Evolutionary conservation across 2,329 filamentous ascomycete species (phyloP).

Genomic region (Claviceps lovelessii): DNA sequence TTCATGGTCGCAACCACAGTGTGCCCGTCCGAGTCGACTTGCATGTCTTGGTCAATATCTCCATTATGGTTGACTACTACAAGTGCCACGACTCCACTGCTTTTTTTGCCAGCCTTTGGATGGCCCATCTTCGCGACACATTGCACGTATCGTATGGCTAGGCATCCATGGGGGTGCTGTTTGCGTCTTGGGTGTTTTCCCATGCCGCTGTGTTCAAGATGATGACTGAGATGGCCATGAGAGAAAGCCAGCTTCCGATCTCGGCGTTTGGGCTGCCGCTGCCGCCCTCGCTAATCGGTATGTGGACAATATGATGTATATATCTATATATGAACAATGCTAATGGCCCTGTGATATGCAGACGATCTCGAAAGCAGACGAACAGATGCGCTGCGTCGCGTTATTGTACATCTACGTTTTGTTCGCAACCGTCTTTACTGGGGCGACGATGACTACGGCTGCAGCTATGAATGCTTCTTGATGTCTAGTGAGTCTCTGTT

Average conservation of each 20-base stretch:
- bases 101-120: slow-evolving; percentile 12
- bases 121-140: background rate
- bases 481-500: background rate
- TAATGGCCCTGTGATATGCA: background rate
- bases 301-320: background rate
- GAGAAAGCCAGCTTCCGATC: background rate
- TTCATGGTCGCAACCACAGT: background rate
- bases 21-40: slow-evolving; percentile 16
- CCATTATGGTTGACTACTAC: slow-evolving; percentile 29
- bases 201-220: background rate
- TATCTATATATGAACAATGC: background rate
- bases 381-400: background rate
- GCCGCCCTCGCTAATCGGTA: background rate
- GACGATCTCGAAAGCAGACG: background rate
- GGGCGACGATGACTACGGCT: background rate
- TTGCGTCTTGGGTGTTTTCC: background rate
- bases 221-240: background rate
- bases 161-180: background rate
- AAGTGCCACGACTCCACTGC: slow-evolving; percentile 27
- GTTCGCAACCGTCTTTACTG: background rate
- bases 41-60: slow-evolving; percentile 27
- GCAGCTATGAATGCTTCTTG: background rate
- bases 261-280: background rate
- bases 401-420: rapidly evolving
- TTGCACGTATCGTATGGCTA: background rate